phyloP scores from a whole-genome alignment of 1,139 yeast species.

The Citeromyces hawaiiensis region DNA sequence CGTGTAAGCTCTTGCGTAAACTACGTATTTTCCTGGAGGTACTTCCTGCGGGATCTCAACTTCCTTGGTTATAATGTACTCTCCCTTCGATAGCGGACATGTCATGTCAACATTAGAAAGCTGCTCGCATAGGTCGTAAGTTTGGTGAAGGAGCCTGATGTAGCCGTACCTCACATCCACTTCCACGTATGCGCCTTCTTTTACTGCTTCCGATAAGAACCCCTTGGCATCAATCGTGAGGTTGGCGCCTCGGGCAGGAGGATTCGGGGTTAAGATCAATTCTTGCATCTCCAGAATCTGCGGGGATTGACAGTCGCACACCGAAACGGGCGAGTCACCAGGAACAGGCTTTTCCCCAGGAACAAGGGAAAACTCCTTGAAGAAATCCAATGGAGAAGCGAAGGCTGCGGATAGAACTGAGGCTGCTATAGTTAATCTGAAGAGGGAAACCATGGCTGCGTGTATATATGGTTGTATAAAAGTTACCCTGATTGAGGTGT shows the following conservation, averaged over 20 bases:
- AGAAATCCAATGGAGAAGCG: background rate
- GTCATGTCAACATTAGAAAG: conserved; percentile 65
- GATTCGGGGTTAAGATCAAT: conserved; percentile 65
- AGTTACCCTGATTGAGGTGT: background rate
- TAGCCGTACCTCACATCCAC: conserved; percentile 89
- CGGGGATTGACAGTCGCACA: conserved; percentile 52
- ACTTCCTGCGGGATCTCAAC: conserved; percentile 87
- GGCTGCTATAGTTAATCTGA: background rate
- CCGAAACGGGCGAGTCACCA: conserved; percentile 74
- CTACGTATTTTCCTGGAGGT: conserved; percentile 87
- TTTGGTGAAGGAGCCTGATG: conserved; percentile 73
- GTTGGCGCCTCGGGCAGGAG: conserved; percentile 73
- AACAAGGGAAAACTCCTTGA: background rate
- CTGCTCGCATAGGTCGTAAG: conserved; percentile 85
- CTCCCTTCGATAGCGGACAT: conserved; percentile 72
- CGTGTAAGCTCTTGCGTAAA: conserved; percentile 81
- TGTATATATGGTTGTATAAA: background rate
- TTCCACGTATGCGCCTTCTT: conserved; percentile 84
- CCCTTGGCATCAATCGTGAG: conserved; percentile 74
- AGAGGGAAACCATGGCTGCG: background rate
- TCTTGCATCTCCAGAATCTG: conserved; percentile 53
- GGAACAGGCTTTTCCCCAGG: conserved; percentile 48
- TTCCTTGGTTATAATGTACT: conserved; percentile 46
- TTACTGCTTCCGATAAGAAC: conserved; percentile 35
- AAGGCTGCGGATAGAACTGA: background rate